A percentile compares a stretch with the other conserved stretches of the same genome.
Evolutionary conservation across 345 rosid genomes (phyloP).

Genomic region (Eucalyptus cloeziana): DNA sequence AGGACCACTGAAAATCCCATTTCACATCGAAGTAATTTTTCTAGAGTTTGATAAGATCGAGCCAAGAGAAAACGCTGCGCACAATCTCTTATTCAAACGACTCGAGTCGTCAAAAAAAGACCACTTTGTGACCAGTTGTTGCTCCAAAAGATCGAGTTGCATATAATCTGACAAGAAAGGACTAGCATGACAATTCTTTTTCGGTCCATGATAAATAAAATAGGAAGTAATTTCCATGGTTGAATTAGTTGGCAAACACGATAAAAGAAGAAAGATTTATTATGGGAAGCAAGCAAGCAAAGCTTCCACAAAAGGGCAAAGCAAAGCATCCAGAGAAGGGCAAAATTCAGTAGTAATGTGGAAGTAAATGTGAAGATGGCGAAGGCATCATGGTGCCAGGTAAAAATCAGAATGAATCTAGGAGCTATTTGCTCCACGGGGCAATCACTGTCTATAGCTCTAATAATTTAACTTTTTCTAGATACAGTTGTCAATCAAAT

Average conservation of each 20-base stretch:
- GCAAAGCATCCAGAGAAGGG: neutral
- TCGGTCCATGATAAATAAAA: neutral
- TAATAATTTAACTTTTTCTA: neutral
- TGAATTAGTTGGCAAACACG: neutral
- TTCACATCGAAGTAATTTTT: neutral
- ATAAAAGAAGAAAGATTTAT: neutral
- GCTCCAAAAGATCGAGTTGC: neutral
- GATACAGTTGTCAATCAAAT: neutral
- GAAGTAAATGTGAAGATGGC: neutral
- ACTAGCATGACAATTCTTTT: neutral
- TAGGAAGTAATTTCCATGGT: neutral
- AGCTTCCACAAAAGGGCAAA: neutral
- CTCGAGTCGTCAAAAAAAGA: neutral
- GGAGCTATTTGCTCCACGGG: neutral
- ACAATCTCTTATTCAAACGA: neutral
- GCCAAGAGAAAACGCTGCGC: fast-evolving
- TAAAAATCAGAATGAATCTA: neutral
- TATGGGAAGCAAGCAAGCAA: neutral
- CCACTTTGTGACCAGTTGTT: fast-evolving
- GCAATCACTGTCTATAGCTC: neutral
- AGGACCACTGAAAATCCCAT: neutral
- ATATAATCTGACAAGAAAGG: neutral
- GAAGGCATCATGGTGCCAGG: neutral
- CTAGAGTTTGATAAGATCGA: neutral
- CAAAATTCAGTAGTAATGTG: neutral